Evolutionary conservation across 2,329 filamentous ascomycete genomes (phyloP).

Genomic region (Graphilbum sp.): DNA sequence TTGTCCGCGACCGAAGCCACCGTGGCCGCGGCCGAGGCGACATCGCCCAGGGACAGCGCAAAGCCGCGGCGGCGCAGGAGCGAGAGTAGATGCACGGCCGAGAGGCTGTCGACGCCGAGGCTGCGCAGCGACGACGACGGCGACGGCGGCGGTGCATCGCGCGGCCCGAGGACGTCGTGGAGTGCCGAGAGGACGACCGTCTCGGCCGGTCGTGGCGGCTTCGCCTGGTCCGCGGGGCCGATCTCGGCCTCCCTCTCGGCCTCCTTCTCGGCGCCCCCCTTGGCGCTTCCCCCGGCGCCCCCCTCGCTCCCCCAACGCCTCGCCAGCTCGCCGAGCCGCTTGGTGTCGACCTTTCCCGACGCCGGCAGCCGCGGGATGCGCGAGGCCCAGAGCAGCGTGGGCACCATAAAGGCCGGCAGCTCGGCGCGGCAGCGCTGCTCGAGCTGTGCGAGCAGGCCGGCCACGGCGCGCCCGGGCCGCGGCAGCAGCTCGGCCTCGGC

Average conservation of each 20-base stretch:
- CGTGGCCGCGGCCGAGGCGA: slow-evolving; percentile 1
- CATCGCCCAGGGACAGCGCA: slow-evolving; percentile 2
- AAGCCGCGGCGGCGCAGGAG: slow-evolving; percentile 7
- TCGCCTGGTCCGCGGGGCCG: no score
- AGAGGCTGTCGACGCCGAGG: slow-evolving; percentile 11
- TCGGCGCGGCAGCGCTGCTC: slow-evolving; percentile 2
- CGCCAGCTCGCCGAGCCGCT: slow-evolving; percentile 2
- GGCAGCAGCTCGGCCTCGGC: not conserved
- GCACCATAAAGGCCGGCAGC: slow-evolving; percentile 7
- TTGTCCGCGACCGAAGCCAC: not conserved
- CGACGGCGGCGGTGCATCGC: not conserved
- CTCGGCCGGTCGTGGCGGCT: no score
- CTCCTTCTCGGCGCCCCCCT: no score
- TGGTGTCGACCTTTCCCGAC: slow-evolving; percentile 6
- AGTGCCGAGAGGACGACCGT: no score
- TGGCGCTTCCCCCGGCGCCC: no score
- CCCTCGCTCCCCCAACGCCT: no score
- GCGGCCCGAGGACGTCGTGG: no score
- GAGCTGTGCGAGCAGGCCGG: not conserved
- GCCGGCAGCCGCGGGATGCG: slow-evolving; percentile 4
- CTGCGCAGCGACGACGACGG: slow-evolving; percentile 1
- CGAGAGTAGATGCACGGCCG: slow-evolving; percentile 9
- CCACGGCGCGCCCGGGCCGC: not conserved
- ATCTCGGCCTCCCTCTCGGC: no score
- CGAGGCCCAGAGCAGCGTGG: slow-evolving; percentile 6